These are phyloP conservation scores for Penicillium dipodomyicola DNA, from an alignment of 495 filamentous ascomycete genomes.

Conservation along the genomic window DNA sequence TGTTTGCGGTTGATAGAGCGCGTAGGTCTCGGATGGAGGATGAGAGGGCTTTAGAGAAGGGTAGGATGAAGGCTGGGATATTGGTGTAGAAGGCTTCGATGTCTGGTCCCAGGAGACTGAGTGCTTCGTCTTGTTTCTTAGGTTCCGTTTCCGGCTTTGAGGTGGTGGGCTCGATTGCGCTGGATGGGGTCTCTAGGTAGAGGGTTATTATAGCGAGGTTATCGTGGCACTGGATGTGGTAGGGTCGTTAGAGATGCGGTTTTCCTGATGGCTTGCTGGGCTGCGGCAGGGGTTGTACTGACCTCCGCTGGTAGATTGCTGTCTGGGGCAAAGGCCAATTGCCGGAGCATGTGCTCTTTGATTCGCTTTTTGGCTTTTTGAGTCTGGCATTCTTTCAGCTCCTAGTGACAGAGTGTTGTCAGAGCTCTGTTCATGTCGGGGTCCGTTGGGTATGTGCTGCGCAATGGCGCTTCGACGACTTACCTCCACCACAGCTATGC, in stretches of 20 bases:
- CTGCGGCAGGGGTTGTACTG: slow-evolving; percentile 6
- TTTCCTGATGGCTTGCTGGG: neutral
- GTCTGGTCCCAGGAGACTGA: slow-evolving; percentile 38
- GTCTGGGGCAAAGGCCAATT: slow-evolving; percentile 36
- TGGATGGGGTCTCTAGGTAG: slow-evolving; percentile 38
- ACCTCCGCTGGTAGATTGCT: slow-evolving; percentile 38
- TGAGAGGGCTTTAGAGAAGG: slow-evolving; percentile 31
- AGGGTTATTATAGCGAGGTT: slow-evolving; percentile 36
- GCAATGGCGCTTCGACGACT: slow-evolving; percentile 12
- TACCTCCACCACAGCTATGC: slow-evolving; percentile 54
- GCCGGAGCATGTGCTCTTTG: slow-evolving; percentile 33
- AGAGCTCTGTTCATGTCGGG: neutral
- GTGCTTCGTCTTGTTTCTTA: slow-evolving; percentile 20
- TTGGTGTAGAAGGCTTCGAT: slow-evolving; percentile 39
- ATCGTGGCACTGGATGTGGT: slow-evolving; percentile 32
- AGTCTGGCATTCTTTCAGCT: slow-evolving; percentile 39
- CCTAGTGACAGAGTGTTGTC: slow-evolving; percentile 23
- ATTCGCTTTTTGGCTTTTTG: slow-evolving; percentile 39
- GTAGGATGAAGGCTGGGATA: slow-evolving; percentile 28
- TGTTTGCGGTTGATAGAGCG: slow-evolving; percentile 10
- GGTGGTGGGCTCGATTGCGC: slow-evolving; percentile 25
- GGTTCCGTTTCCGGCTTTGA: slow-evolving; percentile 14
- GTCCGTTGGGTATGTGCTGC: neutral
- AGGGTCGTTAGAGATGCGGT: neutral
- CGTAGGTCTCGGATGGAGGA: slow-evolving; percentile 31